Evolutionary conservation across 331 rosid genomes (phyloP).

Genomic region (Telfairia occidentalis): DNA sequence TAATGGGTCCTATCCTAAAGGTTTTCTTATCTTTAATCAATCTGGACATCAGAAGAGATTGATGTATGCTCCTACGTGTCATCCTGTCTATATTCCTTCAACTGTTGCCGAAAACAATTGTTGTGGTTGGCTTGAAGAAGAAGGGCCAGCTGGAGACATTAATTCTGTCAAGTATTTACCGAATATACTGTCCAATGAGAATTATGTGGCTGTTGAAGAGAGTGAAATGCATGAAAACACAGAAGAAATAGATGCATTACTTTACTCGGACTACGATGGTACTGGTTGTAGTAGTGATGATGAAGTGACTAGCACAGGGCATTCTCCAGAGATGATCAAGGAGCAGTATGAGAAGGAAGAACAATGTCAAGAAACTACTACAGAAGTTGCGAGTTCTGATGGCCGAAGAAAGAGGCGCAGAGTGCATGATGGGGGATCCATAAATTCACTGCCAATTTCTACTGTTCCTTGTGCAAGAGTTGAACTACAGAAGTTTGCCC

Average conservation of each 20-base stretch:
- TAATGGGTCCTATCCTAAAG: conserved; percentile 33
- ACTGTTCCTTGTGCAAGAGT: conserved; percentile 31
- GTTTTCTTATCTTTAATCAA: conserved; percentile 55
- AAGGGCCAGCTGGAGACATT: background rate
- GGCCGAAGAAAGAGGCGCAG: conserved; percentile 57
- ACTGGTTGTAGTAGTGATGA: conserved; percentile 34
- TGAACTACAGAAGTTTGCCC: conserved; percentile 18
- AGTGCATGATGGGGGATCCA: conserved; percentile 29
- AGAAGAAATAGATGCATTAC: conserved; percentile 80
- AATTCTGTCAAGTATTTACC: conserved; percentile 9
- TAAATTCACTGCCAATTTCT: conserved; percentile 22
- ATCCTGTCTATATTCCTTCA: conserved; percentile 17
- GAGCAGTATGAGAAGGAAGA: conserved; percentile 26
- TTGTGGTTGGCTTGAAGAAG: conserved; percentile 9
- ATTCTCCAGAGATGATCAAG: conserved; percentile 36
- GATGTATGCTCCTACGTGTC: conserved; percentile 27
- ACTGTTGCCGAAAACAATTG: background rate
- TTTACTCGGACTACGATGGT: conserved; percentile 53
- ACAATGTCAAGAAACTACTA: conserved; percentile 23
- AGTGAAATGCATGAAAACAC: conserved; percentile 88
- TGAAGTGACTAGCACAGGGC: conserved; percentile 65
- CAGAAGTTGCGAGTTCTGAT: conserved; percentile 35
- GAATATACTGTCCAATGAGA: conserved; percentile 14
- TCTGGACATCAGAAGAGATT: conserved; percentile 54
- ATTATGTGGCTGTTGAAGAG: conserved; percentile 22